Evolutionary conservation across 805 yeast genomes (phyloP).

Genomic region (Brettanomyces sp.): DNA sequence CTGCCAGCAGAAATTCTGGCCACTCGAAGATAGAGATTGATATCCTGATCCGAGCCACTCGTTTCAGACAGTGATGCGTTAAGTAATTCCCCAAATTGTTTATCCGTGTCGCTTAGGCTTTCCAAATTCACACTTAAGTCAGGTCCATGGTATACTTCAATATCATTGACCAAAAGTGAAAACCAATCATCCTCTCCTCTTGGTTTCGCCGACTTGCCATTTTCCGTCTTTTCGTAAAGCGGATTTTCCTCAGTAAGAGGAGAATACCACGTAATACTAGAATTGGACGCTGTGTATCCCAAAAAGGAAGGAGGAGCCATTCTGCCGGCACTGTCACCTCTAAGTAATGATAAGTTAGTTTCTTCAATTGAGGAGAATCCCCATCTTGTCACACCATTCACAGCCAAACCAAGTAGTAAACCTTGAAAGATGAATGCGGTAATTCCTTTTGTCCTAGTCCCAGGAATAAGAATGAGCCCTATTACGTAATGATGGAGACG

Average conservation of each 20-base stretch:
- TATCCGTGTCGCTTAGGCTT: constrained; percentile 23
- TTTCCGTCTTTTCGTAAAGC: neutral
- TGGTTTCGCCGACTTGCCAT: neutral
- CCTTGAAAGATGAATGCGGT: constrained; percentile 78
- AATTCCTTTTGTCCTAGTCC: constrained; percentile 66
- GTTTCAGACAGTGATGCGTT: constrained; percentile 21
- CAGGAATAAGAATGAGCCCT: constrained; percentile 72
- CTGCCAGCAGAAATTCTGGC: constrained; percentile 25
- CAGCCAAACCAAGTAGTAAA: constrained; percentile 64
- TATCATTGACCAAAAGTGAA: constrained; percentile 67
- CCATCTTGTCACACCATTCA: constrained; percentile 88
- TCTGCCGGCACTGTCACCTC: constrained; percentile 65
- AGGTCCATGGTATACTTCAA: constrained; percentile 62
- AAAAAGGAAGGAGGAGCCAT: constrained; percentile 42
- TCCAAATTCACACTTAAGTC: constrained; percentile 35
- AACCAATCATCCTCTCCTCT: constrained; percentile 18
- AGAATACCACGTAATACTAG: constrained; percentile 29
- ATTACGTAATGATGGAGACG: constrained; percentile 75
- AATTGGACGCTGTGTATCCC: constrained; percentile 12
- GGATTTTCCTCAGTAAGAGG: neutral
- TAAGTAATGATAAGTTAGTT: constrained; percentile 51
- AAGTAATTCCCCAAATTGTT: constrained; percentile 21
- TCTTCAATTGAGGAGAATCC: constrained; percentile 86
- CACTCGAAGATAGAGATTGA: constrained; percentile 44
- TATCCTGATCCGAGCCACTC: constrained; percentile 7